Evolutionary conservation across 176 grass and related monocot species (phyloP).

Genomic region (Zizania latifolia): DNA sequence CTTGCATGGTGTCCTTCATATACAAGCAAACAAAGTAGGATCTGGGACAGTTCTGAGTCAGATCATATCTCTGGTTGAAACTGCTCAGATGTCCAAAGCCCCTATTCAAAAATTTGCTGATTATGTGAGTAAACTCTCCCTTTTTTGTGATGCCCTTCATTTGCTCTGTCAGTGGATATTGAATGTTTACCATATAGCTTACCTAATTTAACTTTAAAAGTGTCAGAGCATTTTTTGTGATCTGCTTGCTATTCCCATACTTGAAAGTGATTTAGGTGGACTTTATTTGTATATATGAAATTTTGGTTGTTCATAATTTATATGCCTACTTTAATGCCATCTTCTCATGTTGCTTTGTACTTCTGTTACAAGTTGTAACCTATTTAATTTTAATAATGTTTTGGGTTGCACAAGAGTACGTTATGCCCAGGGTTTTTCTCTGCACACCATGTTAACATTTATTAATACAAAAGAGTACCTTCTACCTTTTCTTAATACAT

Average conservation of each 20-base stretch:
- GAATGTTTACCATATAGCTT: not conserved
- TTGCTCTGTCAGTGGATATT: not conserved
- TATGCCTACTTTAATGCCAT: not conserved
- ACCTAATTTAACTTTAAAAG: not conserved
- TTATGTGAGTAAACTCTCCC: constrained; percentile 52
- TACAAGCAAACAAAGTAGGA: constrained; percentile 94
- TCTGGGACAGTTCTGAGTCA: constrained; percentile 87
- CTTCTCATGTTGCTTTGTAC: not conserved
- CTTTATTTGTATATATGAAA: constrained; percentile 1
- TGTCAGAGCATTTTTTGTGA: not conserved
- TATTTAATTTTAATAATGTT: not conserved
- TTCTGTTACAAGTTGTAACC: not conserved
- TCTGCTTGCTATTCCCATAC: not conserved
- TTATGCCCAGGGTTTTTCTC: not conserved
- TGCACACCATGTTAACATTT: not conserved
- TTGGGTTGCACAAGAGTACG: not conserved
- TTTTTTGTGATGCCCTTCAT: not conserved
- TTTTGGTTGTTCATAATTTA: not conserved
- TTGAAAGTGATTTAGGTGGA: not conserved
- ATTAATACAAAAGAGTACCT: too few relatives aligned
- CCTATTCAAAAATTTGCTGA: constrained; percentile 99
- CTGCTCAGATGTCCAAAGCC: constrained; percentile 95
- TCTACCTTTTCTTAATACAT: not conserved
- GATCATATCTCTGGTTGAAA: constrained; percentile 98
- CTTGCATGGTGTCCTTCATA: constrained; percentile 80